Percentiles rank a stretch among this genome's conserved stretches.
phyloP scores from a whole-genome alignment of 805 yeast species.

The Metschnikowia lochheadii region DNA sequence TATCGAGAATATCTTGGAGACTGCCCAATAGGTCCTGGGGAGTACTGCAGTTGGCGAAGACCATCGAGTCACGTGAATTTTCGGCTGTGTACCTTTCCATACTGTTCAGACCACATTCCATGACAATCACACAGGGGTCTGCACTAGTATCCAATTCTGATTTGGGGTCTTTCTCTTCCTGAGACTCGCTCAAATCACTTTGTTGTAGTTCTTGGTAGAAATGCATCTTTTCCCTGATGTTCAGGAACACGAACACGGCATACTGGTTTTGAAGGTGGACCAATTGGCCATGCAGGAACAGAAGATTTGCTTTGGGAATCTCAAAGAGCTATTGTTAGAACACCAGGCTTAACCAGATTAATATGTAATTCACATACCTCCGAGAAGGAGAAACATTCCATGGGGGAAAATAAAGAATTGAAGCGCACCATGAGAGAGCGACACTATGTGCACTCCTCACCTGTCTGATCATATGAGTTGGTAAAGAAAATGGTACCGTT shows the following conservation, averaged over 20 bases:
- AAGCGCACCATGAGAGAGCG: not conserved
- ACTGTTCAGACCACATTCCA: constrained; percentile 8
- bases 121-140: not conserved
- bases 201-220: constrained; percentile 8
- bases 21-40: constrained; percentile 5
- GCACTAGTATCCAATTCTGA: not conserved
- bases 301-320: not conserved
- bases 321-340: constrained; percentile 8
- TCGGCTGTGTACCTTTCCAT: not conserved
- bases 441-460: constrained; percentile 1
- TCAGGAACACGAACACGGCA: constrained; percentile 11
- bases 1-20: constrained; percentile 4
- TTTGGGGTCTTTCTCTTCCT: not conserved
- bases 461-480: constrained; percentile 21
- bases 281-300: constrained; percentile 1
- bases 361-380: constrained; percentile 3
- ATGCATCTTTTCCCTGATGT: constrained; percentile 8
- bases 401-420: not conserved
- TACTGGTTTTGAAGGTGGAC: constrained; percentile 8
- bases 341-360: not conserved
- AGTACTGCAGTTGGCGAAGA: constrained; percentile 2
- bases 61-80: not conserved
- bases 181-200: not conserved
- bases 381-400: constrained; percentile 2
- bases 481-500: constrained; percentile 38